Evolutionary conservation across 352 stramenopile genomes (phyloP), one percentile per base, ranked within the genome.

Genomic region (Phytophthora pseudosyringae): DNA sequence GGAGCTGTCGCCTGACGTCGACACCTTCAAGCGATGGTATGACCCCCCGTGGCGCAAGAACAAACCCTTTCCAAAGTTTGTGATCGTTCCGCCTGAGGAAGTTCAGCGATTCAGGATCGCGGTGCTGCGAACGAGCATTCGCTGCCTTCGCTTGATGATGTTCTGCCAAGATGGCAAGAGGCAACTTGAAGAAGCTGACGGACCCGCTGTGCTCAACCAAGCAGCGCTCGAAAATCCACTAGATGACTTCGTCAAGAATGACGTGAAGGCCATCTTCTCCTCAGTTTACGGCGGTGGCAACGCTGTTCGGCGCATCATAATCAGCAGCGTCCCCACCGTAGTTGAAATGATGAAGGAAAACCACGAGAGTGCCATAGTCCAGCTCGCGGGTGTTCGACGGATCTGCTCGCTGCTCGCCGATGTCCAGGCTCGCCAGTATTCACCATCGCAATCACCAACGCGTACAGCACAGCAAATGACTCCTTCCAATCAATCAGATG

Each of bases 231-330:
- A 81, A 16, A 86, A 89, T 43, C 67, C 76, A 18, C 78, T 93
- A 15, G 84, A 93, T 45, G 77, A 88, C 45, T 91, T 90, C 44
- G 76, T 93, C 11, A 75, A 85, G 60, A 84, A 85, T 33, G 81
- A 93, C 32, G 82, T 93, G 52, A 87, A 90, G 55, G 81, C 81
- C 45, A 88, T 93, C 43, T 91, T 93, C 62, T 71, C 73, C 3
- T 71, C 76, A 12, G 76, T 91, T 18, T 93, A 86, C 38, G 84
- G 81, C 18, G 84, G 84, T 29, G 80, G 86, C 9, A 86, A 91
- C 45, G 83, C 84, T 12, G 80, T 93, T n/a, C 55, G 73, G 10
- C 80, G 84, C 32, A 90, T 93, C 44, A 69, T 64, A 1, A 78
- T 87, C 47, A 81, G 74, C 46, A 81, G 80, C 29, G 69, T 90